These are phyloP conservation scores for Nevesoporus exiguus DNA, from an alignment of 768 basidiomycete species.

Conservation along the genomic window DNA sequence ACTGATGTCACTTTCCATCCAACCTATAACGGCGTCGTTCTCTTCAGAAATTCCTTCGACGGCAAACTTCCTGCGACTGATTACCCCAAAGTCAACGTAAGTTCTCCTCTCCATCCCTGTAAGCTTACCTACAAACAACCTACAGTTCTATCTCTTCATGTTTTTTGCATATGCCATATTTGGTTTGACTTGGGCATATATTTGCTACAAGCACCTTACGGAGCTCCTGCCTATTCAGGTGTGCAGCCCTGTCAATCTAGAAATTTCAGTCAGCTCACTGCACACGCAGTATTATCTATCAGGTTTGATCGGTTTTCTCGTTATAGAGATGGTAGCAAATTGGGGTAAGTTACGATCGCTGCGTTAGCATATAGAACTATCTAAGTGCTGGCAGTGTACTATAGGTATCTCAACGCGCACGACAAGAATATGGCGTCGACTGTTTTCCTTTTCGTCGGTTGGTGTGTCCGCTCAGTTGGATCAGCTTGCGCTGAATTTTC, in stretches of 20 bases:
- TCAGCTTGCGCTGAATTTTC: constrained; percentile 1
- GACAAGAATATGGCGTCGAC: constrained; percentile 70
- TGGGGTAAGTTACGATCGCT: constrained; percentile 54
- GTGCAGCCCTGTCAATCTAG: constrained; percentile 12
- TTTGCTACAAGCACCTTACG: constrained; percentile 75
- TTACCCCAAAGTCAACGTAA: constrained; percentile 94
- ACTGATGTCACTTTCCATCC: constrained; percentile 67
- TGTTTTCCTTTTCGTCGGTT: constrained; percentile 91
- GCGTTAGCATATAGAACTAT: not conserved
- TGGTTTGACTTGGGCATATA: constrained; percentile 73
- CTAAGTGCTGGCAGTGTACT: constrained; percentile 59
- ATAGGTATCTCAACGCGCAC: constrained; percentile 90
- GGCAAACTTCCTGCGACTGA: constrained; percentile 90
- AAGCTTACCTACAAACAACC: not conserved
- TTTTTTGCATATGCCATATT: constrained; percentile 73
- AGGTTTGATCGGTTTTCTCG: constrained; percentile 76
- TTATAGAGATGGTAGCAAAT: constrained; percentile 93
- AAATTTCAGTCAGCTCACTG: constrained; percentile 1
- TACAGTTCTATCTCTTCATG: constrained; percentile 84
- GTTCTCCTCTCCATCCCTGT: constrained; percentile 27
- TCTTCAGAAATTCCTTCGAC: constrained; percentile 85
- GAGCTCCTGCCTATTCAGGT: constrained; percentile 91
- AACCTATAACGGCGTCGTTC: constrained; percentile 70
- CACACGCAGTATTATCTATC: constrained; percentile 80
- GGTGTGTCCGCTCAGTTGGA: constrained; percentile 22